Base-by-base conservation (phyloP, 768 basidiomycete genomes). In the Phanerochaete carnosa region DNA sequence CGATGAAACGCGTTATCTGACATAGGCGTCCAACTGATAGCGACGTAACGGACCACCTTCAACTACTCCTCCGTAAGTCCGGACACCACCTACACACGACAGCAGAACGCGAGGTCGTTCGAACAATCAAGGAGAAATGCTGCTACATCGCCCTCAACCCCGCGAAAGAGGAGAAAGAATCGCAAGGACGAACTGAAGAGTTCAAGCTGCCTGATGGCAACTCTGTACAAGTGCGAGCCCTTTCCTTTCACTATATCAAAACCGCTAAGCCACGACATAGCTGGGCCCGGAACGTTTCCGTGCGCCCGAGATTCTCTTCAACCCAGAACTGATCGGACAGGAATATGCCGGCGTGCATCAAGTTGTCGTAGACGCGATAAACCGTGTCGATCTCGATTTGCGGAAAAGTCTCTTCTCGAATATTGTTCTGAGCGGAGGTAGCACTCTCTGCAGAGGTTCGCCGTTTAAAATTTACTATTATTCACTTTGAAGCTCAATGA, bases 341-440 rank as follows among this genome's bases (percentile, higher is more conserved):
- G 97, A 99, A 75, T 95, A 96, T 69, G 89, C 93, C 26, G 97
- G 97, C 55, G 94, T 98, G 12, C 97, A 98, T 74, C 95, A 99
- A 74, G 94, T 98, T 37, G 90, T 98, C 13, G 94, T 98, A n/a
- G 95, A 99, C 76, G 95, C 95, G 8, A 98, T 98, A 73, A 93
- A 89, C 74, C 83, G 95, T 45, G 94, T 97, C 33, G 97, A 99
- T 77, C 78, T 98, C 68, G 97, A 99, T 79, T 82, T 99, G 64
- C 84, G 97, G 60, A 97, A 98, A 78, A 91, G 85, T 64, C 78
- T 99, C 55, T 99, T 94, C 74, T 93, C 94, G 47, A 99, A 98
- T 75, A 92, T 99, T 64, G 95, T 98, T 58, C 81, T 99, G 15
- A 95, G 93, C 65, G 97, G 97, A 15, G 97, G 97, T 43, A 97